phyloP scores from a whole-genome alignment of 768 basidiomycete species.

The Lentinula detonsa region DNA sequence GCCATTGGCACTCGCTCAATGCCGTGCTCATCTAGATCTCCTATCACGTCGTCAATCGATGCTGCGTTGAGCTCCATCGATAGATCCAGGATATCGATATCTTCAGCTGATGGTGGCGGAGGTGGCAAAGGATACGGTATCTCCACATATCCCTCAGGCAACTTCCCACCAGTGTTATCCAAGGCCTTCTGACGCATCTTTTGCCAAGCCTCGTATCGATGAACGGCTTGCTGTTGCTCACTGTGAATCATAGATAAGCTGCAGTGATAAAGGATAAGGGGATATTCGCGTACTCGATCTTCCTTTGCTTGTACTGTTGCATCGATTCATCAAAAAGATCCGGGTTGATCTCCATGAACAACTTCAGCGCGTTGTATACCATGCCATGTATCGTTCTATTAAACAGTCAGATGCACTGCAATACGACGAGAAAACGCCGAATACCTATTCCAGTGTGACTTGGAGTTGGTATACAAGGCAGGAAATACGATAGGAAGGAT shows the following conservation, averaged over 20 bases:
- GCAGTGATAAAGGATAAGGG: neutral
- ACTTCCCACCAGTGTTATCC: conserved; percentile 60
- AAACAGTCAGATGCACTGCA: conserved; percentile 2
- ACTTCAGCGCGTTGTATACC: conserved; percentile 97
- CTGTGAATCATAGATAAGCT: conserved; percentile 32
- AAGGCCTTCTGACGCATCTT: conserved; percentile 73
- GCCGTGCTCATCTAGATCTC: conserved; percentile 73
- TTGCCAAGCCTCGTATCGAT: conserved; percentile 88
- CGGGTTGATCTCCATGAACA: conserved; percentile 99
- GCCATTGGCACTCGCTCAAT: conserved; percentile 90
- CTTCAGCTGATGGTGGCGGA: conserved; percentile 70
- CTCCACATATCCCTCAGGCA: conserved; percentile 69
- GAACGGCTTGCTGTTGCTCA: conserved; percentile 81
- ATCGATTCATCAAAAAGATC: conserved; percentile 92
- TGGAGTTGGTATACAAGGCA: conserved; percentile 91
- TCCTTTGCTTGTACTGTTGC: conserved; percentile 87
- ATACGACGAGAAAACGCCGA: conserved; percentile 19
- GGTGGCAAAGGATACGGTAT: conserved; percentile 70
- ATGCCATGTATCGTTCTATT: conserved; percentile 96
- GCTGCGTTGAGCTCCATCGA: conserved; percentile 86
- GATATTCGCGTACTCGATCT: conserved; percentile 61
- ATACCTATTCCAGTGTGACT: conserved; percentile 97
- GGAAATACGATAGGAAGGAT: conserved; percentile 97
- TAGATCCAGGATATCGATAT: conserved; percentile 81
- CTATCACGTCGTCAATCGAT: conserved; percentile 67